Percentiles rank a stretch among this genome's conserved stretches.
Conservation (phyloP, 768 basidiomycete genomes). For the Tricholoma terreum region DNA sequence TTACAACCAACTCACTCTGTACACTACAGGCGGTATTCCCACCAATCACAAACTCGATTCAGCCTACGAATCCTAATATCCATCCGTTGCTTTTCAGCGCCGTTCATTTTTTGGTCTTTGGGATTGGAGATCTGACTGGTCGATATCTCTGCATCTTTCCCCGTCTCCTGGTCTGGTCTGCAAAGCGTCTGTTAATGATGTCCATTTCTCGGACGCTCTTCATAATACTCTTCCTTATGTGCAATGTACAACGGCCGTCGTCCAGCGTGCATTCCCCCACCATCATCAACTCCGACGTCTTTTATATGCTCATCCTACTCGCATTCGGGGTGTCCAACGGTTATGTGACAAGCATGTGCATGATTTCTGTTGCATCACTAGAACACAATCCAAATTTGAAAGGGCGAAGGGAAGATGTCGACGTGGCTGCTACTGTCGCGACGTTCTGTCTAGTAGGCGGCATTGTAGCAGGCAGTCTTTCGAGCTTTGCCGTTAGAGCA, state of each 20-base stretch:
- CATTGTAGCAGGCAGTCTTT: conserved; percentile 68
- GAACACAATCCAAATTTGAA: conserved; percentile 74
- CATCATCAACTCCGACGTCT: conserved; percentile 70
- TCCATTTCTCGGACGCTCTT: conserved; percentile 75
- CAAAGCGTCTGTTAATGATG: conserved; percentile 54
- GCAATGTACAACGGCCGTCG: conserved; percentile 66
- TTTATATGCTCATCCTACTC: conserved; percentile 73
- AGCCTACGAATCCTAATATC: conserved; percentile 56
- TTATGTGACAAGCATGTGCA: conserved; percentile 70
- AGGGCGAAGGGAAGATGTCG: conserved; percentile 73
- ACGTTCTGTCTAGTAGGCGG: conserved; percentile 79
- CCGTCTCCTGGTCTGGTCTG: conserved; percentile 64
- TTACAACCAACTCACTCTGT: conserved; percentile 6
- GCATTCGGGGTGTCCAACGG: conserved; percentile 80
- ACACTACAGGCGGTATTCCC: conserved; percentile 75
- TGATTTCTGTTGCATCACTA: conserved; percentile 81
- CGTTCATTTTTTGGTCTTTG: conserved; percentile 75
- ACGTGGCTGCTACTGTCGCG: conserved; percentile 78
- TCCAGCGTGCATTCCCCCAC: conserved; percentile 33
- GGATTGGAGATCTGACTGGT: conserved; percentile 67
- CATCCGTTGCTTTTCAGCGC: conserved; percentile 85
- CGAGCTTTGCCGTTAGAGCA: conserved; percentile 76
- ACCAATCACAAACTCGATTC: conserved; percentile 76
- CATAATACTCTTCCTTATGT: conserved; percentile 84
- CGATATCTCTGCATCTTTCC: conserved; percentile 69